A percentile compares a stretch with the other conserved stretches of the same genome.
Conservation (phyloP, 2,329 filamentous ascomycete genomes). For the Metarhizium anisopliae region DNA sequence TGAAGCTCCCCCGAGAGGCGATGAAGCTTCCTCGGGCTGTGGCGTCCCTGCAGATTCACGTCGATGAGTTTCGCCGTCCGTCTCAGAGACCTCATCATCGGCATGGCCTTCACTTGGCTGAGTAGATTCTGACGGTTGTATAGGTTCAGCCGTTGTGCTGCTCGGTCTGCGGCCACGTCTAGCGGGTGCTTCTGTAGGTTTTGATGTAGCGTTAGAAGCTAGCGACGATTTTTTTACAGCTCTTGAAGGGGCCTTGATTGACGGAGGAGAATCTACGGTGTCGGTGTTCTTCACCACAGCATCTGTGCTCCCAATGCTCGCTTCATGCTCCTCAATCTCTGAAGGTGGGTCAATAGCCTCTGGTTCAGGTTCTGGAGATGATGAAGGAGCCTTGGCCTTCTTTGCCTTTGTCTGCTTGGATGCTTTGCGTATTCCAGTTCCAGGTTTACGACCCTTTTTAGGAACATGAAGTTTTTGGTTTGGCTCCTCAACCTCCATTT, state of each 20-base stretch:
- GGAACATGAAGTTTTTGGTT: constrained; percentile 33
- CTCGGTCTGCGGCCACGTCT: constrained; percentile 23
- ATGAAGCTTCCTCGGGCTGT: not conserved
- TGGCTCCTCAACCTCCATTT: constrained; percentile 33
- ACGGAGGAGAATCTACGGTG: constrained; percentile 9
- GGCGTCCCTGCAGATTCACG: not conserved
- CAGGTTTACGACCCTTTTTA: constrained; percentile 47
- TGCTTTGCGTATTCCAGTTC: constrained; percentile 36
- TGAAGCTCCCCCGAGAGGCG: not conserved
- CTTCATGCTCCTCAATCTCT: constrained; percentile 21
- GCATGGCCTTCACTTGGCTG: constrained; percentile 1
- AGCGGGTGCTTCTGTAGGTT: constrained; percentile 10
- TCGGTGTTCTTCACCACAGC: constrained; percentile 30
- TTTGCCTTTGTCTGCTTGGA: constrained; percentile 42
- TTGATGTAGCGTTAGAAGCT: constrained; percentile 6
- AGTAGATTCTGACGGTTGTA: not conserved
- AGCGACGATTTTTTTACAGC: constrained; percentile 16
- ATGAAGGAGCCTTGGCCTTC: constrained; percentile 29
- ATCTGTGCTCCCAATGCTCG: constrained; percentile 31
- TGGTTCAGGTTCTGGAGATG: constrained; percentile 12
- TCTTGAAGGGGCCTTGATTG: constrained; percentile 18
- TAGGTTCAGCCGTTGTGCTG: constrained; percentile 9
- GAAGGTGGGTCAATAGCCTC: constrained; percentile 7
- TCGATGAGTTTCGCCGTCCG: not conserved
- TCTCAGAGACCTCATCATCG: constrained; percentile 7